Evolutionary conservation across 306 rosid species (phyloP), one percentile per base, ranked within the genome.

Genomic region (Pterocarpus santalinus): DNA sequence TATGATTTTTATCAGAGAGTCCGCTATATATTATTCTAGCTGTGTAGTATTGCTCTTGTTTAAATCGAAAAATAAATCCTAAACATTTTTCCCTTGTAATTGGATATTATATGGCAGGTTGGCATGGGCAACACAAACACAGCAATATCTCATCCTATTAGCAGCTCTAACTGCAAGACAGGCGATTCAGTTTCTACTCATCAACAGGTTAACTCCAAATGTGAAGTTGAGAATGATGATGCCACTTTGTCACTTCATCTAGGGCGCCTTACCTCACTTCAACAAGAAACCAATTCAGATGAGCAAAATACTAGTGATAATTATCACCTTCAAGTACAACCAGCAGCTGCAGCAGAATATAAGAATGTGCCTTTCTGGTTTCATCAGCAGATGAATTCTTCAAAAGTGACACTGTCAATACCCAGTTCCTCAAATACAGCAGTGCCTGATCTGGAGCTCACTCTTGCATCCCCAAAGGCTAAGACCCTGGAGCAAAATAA

Each of bases 401-500:
- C 84, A 11, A 60, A 32, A 46, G 43, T 69, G 66, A 15, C 13
- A 47, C 53, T 8, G 41, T 10, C 15, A 47, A 47, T 44, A 2
- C 52, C 55, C 64, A 68, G 44, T 51, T 39, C 82, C 15, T 11
- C 88, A 68, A 73, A 68, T 46, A 72, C 71, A 28, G 77, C 47
- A 52, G 65, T 61, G 33, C 86, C 78, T 69, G 84, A 90, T 86
- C 87, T 90, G 64, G 92, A 90, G 79, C 93, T 92, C 73, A 87
- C 89, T 63, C 92, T 92, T 38, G 97, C 92, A 2, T 85, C 79
- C 8, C 84, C 85, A 7, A 81, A 61, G 51, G 38, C 62, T 46
- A 62, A 46, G 33, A 44, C n/a, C 55, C 41, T 80, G 77, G 88
- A 90, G 38, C 88, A 85, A 75, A 89, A 63, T 16, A 85, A 81